Evolutionary conservation across 2,329 filamentous ascomycete genomes (phyloP), one percentile per base, ranked within the genome.

Genomic region (Beauveria asiatica): DNA sequence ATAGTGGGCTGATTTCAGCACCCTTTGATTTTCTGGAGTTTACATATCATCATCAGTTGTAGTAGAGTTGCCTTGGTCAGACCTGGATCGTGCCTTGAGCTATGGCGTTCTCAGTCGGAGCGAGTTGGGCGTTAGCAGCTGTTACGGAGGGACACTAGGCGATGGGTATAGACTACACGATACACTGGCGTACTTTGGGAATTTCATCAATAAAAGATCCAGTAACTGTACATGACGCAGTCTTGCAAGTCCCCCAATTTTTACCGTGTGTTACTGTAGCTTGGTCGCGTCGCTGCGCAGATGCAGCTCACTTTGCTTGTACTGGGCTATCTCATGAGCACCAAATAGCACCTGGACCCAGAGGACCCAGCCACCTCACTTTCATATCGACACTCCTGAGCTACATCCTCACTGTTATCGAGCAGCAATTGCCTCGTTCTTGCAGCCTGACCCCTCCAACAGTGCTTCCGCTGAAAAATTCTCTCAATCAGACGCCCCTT

Each of bases 341-440:
- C 59, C 59, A 61, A 23, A 7, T n/a, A 30, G 41, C 53, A 30
- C 59, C 46, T 9, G n/a, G 27, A 52, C 48, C 33, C 46, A 39
- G 59, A 57, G 59, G 21, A 48, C 59, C 59, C 59, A 61, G 59
- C 59, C 59, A 61, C 59, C 53, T 51, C 42, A 61, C 52, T 61
- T 61, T 61, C 41, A 56, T 25, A 45, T 51, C 23, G 16, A 50
- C 48, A 52, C 57, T 58, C 25, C 41, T 59, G 45, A 49, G 5
- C 33, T 27, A 21, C 57, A 13, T 52, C 41, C 3, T 45, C 27
- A 41, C 21, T 21, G 25, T 23, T 33, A 19, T 52, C 23, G 6
- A 37, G 11, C n/a, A 13, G 37, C 37, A 11, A 51, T 51, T 30
- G 19, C 30, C 39, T 39, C 57, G 25, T 17, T 17, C 56, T 52